Percentiles rank a stretch among this genome's conserved stretches.
Evolutionary conservation across 192 early-diverging fungal genomes (phyloP).

Genomic region (Jimgerdemannia flammicorona): DNA sequence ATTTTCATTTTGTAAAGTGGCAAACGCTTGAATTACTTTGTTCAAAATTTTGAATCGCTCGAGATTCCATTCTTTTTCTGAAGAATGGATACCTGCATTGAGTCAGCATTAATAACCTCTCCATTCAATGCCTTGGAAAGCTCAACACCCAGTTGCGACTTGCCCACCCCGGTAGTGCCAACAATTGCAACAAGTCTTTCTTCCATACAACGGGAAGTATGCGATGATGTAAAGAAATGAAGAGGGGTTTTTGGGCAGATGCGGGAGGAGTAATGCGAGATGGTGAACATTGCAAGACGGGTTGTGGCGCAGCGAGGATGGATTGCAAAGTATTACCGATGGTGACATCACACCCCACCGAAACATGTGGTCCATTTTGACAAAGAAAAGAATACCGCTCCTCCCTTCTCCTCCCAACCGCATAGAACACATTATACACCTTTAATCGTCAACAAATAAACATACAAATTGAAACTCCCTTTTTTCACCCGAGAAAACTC

Average conservation of each 20-base stretch:
- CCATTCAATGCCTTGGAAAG: slow-evolving; percentile 76
- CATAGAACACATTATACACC: slow-evolving; percentile 1
- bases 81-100: slow-evolving; percentile 71
- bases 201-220: not conserved
- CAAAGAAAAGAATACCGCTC: slow-evolving; percentile 22
- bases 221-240: no score
- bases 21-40: no score
- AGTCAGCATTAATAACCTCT: slow-evolving; percentile 93
- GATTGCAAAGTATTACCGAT: not conserved
- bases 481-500: no score
- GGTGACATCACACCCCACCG: not conserved
- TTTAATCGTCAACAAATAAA: no score
- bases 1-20: no score
- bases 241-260: no score
- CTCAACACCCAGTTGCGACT: slow-evolving; percentile 89
- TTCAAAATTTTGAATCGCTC: no score
- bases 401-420: not conserved
- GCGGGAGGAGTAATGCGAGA: no score
- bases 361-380: slow-evolving; percentile 3
- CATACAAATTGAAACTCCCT: not conserved
- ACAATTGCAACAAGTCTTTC: slow-evolving; percentile 50
- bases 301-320: not conserved
- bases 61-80: not conserved
- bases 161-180: slow-evolving; percentile 96
- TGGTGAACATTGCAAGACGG: not conserved